Evolutionary conservation across 140 eudicot genomes (phyloP).

Genomic region (Erigeron philadelphicus): DNA sequence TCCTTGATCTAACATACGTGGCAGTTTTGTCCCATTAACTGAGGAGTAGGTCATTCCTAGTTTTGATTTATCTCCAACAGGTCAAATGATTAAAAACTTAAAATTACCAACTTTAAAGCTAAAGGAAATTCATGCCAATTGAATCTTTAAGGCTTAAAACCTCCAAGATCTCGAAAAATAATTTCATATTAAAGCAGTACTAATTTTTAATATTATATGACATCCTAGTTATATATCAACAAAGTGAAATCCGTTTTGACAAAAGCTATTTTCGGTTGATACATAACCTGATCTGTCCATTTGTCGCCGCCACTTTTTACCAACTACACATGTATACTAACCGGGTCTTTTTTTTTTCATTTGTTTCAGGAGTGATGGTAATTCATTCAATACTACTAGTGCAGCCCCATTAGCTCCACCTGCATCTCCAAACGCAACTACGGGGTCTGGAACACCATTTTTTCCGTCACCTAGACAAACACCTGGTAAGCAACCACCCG

Average conservation of each 20-base stretch:
- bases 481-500: slow-evolving; percentile 45
- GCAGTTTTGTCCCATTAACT: background rate
- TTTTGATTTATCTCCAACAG: background rate
- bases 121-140: background rate
- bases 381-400: slow-evolving; percentile 50
- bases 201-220: too few species aligned
- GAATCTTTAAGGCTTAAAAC: too few species aligned
- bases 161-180: too few species aligned
- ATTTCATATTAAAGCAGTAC: too few species aligned
- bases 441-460: slow-evolving; percentile 46
- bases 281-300: too few species aligned
- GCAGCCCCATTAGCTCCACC: slow-evolving; percentile 57
- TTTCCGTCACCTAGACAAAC: slow-evolving; percentile 47
- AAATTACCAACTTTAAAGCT: background rate
- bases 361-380: slow-evolving; percentile 52
- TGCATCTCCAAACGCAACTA: slow-evolving; percentile 34
- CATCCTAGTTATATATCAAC: too few species aligned
- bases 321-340: background rate
- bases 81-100: background rate
- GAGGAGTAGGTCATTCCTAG: background rate
- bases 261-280: too few species aligned
- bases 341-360: background rate
- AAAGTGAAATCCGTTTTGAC: too few species aligned
- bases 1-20: background rate
- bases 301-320: background rate